Conservation (phyloP, 768 basidiomycete species). For the Boletus insuetus region DNA sequence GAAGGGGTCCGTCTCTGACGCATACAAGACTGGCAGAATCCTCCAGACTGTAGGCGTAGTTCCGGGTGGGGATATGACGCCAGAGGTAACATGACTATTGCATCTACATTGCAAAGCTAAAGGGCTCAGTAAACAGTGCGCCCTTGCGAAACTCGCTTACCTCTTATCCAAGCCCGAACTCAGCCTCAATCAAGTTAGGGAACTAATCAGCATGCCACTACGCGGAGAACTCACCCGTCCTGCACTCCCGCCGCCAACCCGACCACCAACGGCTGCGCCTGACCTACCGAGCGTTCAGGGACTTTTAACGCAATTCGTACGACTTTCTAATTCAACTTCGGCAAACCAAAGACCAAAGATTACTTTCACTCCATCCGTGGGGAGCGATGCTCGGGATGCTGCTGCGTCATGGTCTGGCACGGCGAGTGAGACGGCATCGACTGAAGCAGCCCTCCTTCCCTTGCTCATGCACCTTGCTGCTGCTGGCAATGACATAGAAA, state of each 20-base stretch:
- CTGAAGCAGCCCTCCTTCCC: constrained; percentile 70
- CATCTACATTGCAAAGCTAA: not conserved
- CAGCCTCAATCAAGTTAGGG: constrained; percentile 61
- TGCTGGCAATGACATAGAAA: constrained; percentile 63
- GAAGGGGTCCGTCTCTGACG: constrained; percentile 81
- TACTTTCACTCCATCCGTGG: constrained; percentile 29
- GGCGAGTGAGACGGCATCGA: constrained; percentile 67
- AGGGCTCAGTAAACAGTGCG: constrained; percentile 54
- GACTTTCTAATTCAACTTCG: constrained; percentile 50
- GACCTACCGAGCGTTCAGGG: constrained; percentile 61
- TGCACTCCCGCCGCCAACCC: constrained; percentile 41
- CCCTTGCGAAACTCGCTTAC: constrained; percentile 86
- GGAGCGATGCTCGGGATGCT: constrained; percentile 40
- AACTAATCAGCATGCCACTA: constrained; percentile 71
- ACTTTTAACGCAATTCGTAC: constrained; percentile 66
- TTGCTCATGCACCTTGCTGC: constrained; percentile 79
- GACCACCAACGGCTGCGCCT: constrained; percentile 38
- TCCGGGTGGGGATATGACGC: constrained; percentile 90
- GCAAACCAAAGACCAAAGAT: constrained; percentile 38
- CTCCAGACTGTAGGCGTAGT: constrained; percentile 75
- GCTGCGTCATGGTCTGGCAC: constrained; percentile 77
- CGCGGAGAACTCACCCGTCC: constrained; percentile 83
- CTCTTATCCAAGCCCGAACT: constrained; percentile 86
- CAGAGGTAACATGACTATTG: constrained; percentile 57
- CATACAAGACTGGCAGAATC: constrained; percentile 76